phyloP scores from a whole-genome alignment of 331 rosid genomes.

The Acacia pycnantha region DNA sequence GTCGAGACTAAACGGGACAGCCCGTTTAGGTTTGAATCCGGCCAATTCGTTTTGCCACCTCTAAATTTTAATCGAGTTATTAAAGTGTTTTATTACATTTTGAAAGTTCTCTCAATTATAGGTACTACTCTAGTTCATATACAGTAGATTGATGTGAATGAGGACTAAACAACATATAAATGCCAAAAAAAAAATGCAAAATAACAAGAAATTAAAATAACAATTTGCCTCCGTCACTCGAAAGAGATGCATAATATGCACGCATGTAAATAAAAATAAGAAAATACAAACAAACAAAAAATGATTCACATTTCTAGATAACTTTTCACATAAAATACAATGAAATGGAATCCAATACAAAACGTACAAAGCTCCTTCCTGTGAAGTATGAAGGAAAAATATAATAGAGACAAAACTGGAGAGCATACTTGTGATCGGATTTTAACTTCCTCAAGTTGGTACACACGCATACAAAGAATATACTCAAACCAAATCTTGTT shows the following conservation, averaged over 20 bases:
- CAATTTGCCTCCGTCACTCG: no score
- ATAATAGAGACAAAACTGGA: slow-evolving; percentile 28
- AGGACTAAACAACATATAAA: no score
- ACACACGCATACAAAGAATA: slow-evolving; percentile 38
- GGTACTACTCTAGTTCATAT: no score
- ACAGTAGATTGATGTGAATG: no score
- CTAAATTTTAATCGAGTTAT: no score
- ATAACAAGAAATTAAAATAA: no score
- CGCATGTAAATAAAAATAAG: neutral
- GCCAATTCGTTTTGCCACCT: no score
- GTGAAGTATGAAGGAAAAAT: slow-evolving; percentile 1
- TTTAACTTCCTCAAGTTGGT: slow-evolving; percentile 30
- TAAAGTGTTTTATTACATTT: no score
- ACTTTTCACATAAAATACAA: slow-evolving; percentile 17
- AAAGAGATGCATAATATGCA: no score
- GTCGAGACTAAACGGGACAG: accelerated
- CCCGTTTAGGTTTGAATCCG: accelerated
- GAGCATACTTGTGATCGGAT: slow-evolving; percentile 11
- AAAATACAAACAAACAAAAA: neutral
- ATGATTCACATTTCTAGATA: neutral
- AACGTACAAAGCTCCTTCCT: slow-evolving; percentile 30
- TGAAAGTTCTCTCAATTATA: no score
- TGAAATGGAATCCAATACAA: slow-evolving; percentile 5
- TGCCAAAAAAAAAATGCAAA: no score
- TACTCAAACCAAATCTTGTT: slow-evolving; percentile 23